Evolutionary conservation across 192 early-diverging fungal species (phyloP).

Genomic region (Gigaspora rosea): DNA sequence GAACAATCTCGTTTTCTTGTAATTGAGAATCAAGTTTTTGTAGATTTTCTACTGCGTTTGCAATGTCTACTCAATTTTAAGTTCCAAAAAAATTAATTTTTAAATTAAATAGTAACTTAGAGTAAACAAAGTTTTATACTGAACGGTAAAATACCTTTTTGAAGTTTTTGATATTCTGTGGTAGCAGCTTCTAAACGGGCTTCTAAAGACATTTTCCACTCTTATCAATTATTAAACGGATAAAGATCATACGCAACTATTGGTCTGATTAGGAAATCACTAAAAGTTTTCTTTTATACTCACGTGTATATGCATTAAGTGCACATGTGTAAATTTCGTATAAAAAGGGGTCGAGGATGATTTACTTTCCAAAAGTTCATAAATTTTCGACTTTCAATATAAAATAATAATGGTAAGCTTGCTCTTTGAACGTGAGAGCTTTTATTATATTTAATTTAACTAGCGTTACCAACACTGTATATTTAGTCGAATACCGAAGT

Average conservation of each 20-base stretch:
- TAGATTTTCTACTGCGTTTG: constrained; percentile 70
- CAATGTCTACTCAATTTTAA: constrained; percentile 59
- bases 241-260: background rate
- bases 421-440: no score
- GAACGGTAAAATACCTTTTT: constrained; percentile 17
- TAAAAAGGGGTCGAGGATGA: no score
- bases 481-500: constrained; percentile 54
- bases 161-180: constrained; percentile 21
- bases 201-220: background rate
- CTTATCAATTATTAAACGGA: background rate
- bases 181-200: background rate
- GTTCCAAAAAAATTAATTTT: background rate
- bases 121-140: background rate
- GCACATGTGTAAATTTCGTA: no score
- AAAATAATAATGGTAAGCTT: no score
- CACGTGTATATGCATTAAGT: no score
- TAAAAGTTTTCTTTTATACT: no score
- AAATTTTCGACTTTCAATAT: no score
- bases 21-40: constrained; percentile 93
- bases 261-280: background rate
- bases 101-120: background rate
- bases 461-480: no score
- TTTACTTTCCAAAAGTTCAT: no score
- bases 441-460: no score
- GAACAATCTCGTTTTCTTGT: constrained; percentile 92